These are phyloP conservation scores for Fusarium sp. DNA, from an alignment of 2,329 filamentous ascomycete species.

Conservation along the genomic window DNA sequence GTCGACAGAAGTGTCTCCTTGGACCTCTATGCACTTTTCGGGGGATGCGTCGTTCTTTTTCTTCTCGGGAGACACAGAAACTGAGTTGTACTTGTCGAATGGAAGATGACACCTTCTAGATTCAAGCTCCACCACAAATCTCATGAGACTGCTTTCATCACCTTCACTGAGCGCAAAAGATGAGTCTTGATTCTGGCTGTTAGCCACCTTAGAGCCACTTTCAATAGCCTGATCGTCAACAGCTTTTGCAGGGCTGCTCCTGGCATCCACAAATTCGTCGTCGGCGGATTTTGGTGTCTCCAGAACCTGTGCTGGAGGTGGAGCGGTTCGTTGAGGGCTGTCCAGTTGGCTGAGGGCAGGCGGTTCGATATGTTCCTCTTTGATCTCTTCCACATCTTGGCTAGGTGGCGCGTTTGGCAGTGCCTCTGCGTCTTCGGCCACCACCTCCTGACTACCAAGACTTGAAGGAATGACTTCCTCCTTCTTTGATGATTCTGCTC, in stretches of 20 bases:
- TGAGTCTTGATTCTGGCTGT: constrained; percentile 36
- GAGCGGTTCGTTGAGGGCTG: constrained; percentile 29
- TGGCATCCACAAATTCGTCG: constrained; percentile 62
- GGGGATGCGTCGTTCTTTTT: background rate
- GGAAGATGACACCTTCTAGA: constrained; percentile 48
- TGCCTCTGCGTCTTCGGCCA: background rate
- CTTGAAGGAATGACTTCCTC: constrained; percentile 46
- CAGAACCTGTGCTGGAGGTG: constrained; percentile 32
- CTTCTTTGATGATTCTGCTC: constrained; percentile 18
- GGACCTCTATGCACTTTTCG: constrained; percentile 35
- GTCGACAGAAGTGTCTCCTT: constrained; percentile 32
- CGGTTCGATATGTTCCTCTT: background rate
- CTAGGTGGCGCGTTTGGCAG: background rate
- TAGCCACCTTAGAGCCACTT: background rate
- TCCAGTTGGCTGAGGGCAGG: constrained; percentile 1
- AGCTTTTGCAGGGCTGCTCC: constrained; percentile 52
- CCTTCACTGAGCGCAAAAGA: constrained; percentile 56
- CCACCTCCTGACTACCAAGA: constrained; percentile 32
- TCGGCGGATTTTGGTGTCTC: constrained; percentile 55
- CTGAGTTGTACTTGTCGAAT: constrained; percentile 23
- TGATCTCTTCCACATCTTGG: constrained; percentile 3
- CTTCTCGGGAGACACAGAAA: constrained; percentile 30
- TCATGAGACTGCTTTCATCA: constrained; percentile 59
- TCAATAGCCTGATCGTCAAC: constrained; percentile 1
- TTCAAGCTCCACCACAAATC: constrained; percentile 61